phyloP scores from a whole-genome alignment of 495 filamentous ascomycete genomes.

The Achaetomiella virescens region DNA sequence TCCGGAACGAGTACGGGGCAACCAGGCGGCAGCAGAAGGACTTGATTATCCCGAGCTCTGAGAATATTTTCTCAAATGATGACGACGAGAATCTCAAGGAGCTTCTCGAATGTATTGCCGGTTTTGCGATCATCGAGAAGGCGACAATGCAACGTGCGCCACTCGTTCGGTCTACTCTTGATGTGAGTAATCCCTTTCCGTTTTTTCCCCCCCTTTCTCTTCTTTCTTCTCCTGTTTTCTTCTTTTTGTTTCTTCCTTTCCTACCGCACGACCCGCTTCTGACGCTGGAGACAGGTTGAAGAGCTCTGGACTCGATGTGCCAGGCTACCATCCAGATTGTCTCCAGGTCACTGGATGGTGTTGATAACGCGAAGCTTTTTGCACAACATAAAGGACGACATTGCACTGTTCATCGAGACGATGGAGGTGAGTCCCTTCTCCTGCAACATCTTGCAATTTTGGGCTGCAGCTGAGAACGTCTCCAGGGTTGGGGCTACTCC shows the following conservation, averaged over 20 bases:
- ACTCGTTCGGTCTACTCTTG: conserved; percentile 71
- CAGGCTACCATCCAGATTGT: conserved; percentile 76
- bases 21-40: conserved; percentile 90
- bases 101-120: conserved; percentile 85
- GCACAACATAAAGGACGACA: conserved; percentile 82
- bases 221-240: too few species aligned
- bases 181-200: conserved; percentile 55
- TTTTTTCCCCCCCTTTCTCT: too few species aligned
- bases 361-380: conserved; percentile 80
- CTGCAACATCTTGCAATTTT: too few species aligned
- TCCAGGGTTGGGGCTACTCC: conserved; percentile 79
- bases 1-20: conserved; percentile 81
- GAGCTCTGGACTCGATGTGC: conserved; percentile 98
- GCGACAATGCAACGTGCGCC: conserved; percentile 83
- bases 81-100: conserved; percentile 66
- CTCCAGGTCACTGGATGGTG: conserved; percentile 63
- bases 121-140: conserved; percentile 94
- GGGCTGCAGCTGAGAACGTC: conserved; percentile 13
- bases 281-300: conserved; percentile 58
- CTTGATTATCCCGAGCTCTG: conserved; percentile 65
- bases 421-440: conserved; percentile 62
- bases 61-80: conserved; percentile 69
- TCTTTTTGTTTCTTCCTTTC: too few species aligned
- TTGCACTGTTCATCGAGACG: conserved; percentile 93
- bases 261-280: conserved; percentile 12